These are phyloP conservation scores for Macrophomina tecta DNA, from an alignment of 2,329 filamentous ascomycete genomes.

Conservation along the genomic window DNA sequence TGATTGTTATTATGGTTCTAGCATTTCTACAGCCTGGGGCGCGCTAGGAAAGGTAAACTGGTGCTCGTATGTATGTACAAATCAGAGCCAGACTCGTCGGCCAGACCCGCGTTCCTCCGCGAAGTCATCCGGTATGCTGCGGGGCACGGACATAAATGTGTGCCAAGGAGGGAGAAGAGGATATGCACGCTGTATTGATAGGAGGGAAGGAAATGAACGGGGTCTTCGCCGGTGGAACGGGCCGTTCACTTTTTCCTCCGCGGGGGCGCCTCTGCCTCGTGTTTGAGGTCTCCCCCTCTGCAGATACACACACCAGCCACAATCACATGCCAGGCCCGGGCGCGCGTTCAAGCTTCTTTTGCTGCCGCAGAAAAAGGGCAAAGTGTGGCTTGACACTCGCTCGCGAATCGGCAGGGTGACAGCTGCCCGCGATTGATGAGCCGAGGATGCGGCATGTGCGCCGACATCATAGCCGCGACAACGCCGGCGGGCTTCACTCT, in stretches of 20 bases:
- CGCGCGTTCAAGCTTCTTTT: background rate
- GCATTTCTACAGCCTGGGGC: background rate
- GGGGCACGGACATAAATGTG: background rate
- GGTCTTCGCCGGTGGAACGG: background rate
- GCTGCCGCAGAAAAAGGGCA: background rate
- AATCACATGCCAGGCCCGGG: constrained; percentile 25
- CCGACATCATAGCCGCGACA: constrained; percentile 25
- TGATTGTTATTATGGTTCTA: background rate
- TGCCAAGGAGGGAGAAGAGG: background rate
- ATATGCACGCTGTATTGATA: background rate
- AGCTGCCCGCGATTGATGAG: constrained; percentile 3
- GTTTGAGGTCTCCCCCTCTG: background rate
- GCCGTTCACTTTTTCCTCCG: background rate
- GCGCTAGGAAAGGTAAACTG: too few species aligned
- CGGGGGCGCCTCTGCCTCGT: background rate
- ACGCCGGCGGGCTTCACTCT: background rate
- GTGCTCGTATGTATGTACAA: too few species aligned
- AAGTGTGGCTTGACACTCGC: constrained; percentile 11
- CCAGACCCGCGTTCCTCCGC: background rate
- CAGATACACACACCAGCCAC: constrained; percentile 9
- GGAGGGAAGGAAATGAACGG: background rate
- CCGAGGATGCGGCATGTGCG: constrained; percentile 26
- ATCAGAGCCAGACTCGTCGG: background rate
- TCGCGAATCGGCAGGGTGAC: constrained; percentile 2
- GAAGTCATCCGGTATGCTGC: too few species aligned